A percentile compares a stretch with the other conserved stretches of the same genome.
Evolutionary conservation across 164 flowering plant genomes (phyloP).

Genomic region (Chimonanthus praecox): DNA sequence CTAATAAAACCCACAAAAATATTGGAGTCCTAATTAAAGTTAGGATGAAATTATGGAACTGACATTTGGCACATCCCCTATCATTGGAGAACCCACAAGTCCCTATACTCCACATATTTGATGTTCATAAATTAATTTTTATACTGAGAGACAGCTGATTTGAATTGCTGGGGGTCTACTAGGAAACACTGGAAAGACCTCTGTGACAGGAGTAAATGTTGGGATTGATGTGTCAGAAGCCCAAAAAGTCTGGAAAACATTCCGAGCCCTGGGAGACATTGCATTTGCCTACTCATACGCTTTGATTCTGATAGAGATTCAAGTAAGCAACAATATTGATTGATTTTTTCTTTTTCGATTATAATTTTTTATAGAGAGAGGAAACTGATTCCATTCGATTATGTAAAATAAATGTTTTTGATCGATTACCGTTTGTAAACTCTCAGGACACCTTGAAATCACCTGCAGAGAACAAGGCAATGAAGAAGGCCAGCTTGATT

Average conservation of each 20-base stretch:
- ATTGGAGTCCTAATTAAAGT: too few species aligned
- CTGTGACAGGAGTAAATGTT: constrained; percentile 51
- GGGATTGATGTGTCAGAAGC: constrained; percentile 48
- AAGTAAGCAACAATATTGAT: constrained; percentile 30
- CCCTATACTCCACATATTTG: neutral
- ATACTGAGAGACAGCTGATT: neutral
- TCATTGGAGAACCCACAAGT: neutral
- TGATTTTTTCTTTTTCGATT: neutral
- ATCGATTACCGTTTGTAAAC: neutral
- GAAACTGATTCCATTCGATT: neutral
- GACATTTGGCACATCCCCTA: too few species aligned
- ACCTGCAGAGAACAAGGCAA: constrained; percentile 41
- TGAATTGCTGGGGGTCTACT: constrained; percentile 2
- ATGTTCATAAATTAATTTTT: neutral
- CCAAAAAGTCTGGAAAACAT: constrained; percentile 44
- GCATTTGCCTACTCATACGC: constrained; percentile 78
- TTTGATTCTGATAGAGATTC: constrained; percentile 59
- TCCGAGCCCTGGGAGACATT: constrained; percentile 73
- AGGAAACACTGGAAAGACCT: constrained; percentile 53
- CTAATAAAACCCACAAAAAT: too few species aligned
- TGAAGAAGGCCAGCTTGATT: constrained; percentile 51
- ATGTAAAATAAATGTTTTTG: too few species aligned
- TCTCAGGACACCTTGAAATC: constrained; percentile 11
- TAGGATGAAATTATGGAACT: too few species aligned
- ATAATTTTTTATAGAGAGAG: neutral